A percentile compares a stretch with the other conserved stretches of the same genome.
Evolutionary conservation across 768 basidiomycete genomes (phyloP).

Genomic region (Tephrocybe sp.): DNA sequence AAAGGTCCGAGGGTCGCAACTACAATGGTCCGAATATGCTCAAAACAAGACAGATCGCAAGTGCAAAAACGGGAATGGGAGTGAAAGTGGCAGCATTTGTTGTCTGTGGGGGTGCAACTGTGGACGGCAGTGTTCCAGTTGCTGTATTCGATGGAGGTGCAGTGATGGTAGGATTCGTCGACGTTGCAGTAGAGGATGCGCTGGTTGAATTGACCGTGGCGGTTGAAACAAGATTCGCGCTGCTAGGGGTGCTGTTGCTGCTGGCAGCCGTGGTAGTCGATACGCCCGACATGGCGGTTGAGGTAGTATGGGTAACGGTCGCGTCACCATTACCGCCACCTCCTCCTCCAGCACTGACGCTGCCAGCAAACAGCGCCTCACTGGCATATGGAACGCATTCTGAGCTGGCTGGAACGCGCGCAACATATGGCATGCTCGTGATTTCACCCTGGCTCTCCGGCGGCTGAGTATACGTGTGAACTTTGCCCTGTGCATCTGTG

Average conservation of each 20-base stretch:
- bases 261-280: neutral
- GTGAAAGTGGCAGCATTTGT: neutral
- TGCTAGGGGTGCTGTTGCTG: neutral
- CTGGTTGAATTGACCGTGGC: neutral
- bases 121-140: neutral
- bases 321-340: neutral
- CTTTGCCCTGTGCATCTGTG: slow-evolving; percentile 32
- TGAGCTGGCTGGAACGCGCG: slow-evolving; percentile 34
- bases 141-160: neutral
- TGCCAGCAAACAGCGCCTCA: slow-evolving; percentile 27
- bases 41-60: neutral
- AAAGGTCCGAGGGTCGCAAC: neutral
- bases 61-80: neutral
- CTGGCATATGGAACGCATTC: slow-evolving; percentile 32
- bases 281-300: neutral
- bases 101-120: neutral
- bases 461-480: slow-evolving; percentile 38
- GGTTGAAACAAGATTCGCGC: neutral
- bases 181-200: neutral
- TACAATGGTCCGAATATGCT: neutral
- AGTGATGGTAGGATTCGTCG: neutral
- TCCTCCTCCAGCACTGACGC: slow-evolving; percentile 10
- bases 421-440: slow-evolving; percentile 34
- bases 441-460: slow-evolving; percentile 35
- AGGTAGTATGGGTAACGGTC: neutral